Evolutionary conservation across 345 rosid species (phyloP).

Genomic region (Carallia brachiata): DNA sequence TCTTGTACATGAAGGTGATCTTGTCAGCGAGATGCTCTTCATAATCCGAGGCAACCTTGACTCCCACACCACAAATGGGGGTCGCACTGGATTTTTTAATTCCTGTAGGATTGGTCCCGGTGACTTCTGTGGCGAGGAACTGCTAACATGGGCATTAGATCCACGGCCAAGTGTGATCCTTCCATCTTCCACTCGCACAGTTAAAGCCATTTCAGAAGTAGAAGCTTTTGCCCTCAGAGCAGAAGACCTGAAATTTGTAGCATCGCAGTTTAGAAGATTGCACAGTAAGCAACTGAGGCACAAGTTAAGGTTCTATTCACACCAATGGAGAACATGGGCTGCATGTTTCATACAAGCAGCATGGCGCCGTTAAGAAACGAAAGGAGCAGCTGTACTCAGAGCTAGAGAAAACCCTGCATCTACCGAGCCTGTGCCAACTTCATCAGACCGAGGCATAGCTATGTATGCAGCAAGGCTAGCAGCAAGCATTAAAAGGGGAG

Average conservation of each 20-base stretch:
- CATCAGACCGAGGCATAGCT: conserved; percentile 25
- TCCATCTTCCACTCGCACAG: conserved; percentile 80
- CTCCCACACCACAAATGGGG: conserved; percentile 93
- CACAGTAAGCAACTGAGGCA: conserved; percentile 84
- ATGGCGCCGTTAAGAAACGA: conserved; percentile 70
- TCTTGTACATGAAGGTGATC: conserved; percentile 89
- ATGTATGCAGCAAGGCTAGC: conserved; percentile 36
- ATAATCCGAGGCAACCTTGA: conserved; percentile 82
- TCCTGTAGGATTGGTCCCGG: conserved; percentile 79
- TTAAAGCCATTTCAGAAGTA: conserved; percentile 72
- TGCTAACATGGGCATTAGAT: conserved; percentile 85
- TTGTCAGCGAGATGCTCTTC: conserved; percentile 85
- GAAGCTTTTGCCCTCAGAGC: conserved; percentile 82
- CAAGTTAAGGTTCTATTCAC: conserved; percentile 78
- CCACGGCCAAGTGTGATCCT: conserved; percentile 61
- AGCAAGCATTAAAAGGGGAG: conserved; percentile 37
- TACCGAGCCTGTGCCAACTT: conserved; percentile 17
- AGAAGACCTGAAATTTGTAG: conserved; percentile 79
- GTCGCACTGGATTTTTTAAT: conserved; percentile 79
- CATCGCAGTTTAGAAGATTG: conserved; percentile 68
- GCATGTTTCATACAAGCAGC: conserved; percentile 83
- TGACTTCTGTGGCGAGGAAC: conserved; percentile 86
- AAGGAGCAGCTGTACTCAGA: conserved; percentile 53
- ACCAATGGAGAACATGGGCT: conserved; percentile 93
- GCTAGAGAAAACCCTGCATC: conserved; percentile 35